Base-by-base conservation (phyloP, 192 early-diverging fungal species). In the Backusella australiensis region DNA sequence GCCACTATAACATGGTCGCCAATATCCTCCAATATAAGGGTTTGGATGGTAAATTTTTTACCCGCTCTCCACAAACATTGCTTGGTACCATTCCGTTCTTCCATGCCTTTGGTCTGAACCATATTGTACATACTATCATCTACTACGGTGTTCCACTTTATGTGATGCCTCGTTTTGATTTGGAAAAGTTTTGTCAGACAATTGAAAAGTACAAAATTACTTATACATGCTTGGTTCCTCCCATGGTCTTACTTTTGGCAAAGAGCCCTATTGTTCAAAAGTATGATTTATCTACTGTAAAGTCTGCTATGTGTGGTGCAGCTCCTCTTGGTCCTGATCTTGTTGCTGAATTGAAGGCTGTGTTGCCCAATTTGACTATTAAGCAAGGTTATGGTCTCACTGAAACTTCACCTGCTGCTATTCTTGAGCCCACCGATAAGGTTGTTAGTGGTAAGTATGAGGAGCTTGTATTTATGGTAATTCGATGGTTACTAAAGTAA, bases 211-310 rank as follows among this genome's bases (percentile, higher is more conserved):
- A 93, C 83, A 87, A 90, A 67, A 89, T 97, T 66, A 83, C 85
- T 3, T 84, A 82, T 49, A 91, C 95, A 3, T 91, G 92, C 75
- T 88, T 99, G 59, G 94, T 99, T 44, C 85, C 94, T 15, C 93
- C 93, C 38, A 90, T 95, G 74, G 76, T 89, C 17, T 23, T 94
- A 8, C 73, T 85, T 42, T 76, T 96, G 39, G 86, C 86, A 21
- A 92, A 93, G 75, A 77, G 82, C 26, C 92, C 92, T 5, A 67
- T 91, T 63, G 87, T 91, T 14, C 84, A 86, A 9, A 84, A 91
- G 6, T 94, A 87, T 75, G 85, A 92, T 71, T 77, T 96, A n/a
- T 82, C 86, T 6, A 78, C 78, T 26, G 59, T 94, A 7, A 75
- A 81, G 36, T 46, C 72, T 17, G 42, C 91, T 29, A 81, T 91